Evolutionary conservation across 163 green algal species (phyloP), one percentile per base, ranked within the genome.

Genomic region (Chloromonas sp.): DNA sequence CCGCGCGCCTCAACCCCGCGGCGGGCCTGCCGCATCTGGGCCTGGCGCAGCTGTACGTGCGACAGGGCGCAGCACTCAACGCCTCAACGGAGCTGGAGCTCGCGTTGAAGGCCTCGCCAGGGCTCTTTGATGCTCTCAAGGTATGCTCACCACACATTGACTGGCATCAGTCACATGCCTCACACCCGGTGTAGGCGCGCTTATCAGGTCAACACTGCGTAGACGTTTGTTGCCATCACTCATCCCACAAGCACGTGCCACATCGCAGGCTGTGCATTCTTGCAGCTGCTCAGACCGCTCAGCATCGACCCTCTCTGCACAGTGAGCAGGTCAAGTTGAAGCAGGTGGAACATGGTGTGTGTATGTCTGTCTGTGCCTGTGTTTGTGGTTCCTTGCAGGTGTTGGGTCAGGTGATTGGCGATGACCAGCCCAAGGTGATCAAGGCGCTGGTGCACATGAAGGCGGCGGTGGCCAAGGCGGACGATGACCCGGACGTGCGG

Each of bases 41-140:
- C n/a, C 87, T 94, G 82, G 95, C 92, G 0, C 95, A 98, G 88
- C 89, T 95, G n/a, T 92, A 89, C 86, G 79, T 96, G 89, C 66
- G 70, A 60, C 1, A 78, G 79, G 80, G 83, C 1, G 86, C 93
- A 14, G 13, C 82, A 11, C 89, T 86, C 58, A 94, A 94, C 81
- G 93, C 93, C 2, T 90, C 90, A 5, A 91, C 89, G 59, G 87
- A 95, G 86, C 92, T 97, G 70, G 94, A 98, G 85, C 85, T 81
- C 1, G 88, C 94, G 59, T 87, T 98, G 36, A 80, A 88, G 70
- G 86, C 84, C 0, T 83, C 86, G 60, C 95, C 95, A 1, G 88
- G 76, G 1, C 96, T 93, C 89, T 87, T 87, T 13, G 94, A 97
- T 61, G 92, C 94, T 1, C 85, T 96, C 60, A 89, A 92, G 87